phyloP scores from a whole-genome alignment of 2,329 filamentous ascomycete species.

The Trichophyton simii region DNA sequence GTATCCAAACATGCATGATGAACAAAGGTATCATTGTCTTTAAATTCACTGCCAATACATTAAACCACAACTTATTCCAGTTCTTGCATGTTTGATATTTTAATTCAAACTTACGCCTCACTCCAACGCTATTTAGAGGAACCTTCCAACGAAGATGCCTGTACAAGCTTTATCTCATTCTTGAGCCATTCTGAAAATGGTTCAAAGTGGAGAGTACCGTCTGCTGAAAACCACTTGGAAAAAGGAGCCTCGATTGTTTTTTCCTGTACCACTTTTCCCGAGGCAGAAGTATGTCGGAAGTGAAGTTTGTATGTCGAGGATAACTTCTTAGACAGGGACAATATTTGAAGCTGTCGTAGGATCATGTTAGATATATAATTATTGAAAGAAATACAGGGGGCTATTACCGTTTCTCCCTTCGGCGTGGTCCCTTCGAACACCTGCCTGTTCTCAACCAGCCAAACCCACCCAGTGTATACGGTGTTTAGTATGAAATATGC shows the following conservation, averaged over 20 bases:
- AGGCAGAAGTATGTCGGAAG: slow-evolving; percentile 38
- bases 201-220: slow-evolving; percentile 48
- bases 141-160: slow-evolving; percentile 30
- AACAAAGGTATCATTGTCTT: background rate
- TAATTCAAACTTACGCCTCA: background rate
- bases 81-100: background rate
- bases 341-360: slow-evolving; percentile 49
- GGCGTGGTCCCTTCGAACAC: slow-evolving; percentile 66
- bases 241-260: slow-evolving; percentile 44
- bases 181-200: slow-evolving; percentile 52
- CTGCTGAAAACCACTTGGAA: slow-evolving; percentile 47
- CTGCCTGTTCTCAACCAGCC: slow-evolving; percentile 64
- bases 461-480: slow-evolving; percentile 71
- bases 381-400: background rate
- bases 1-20: background rate
- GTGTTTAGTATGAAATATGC: slow-evolving; percentile 70
- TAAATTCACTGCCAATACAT: background rate
- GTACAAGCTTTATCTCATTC: slow-evolving; percentile 41
- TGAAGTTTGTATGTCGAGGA: slow-evolving; percentile 67
- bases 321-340: slow-evolving; percentile 63
- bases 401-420: slow-evolving; percentile 50
- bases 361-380: background rate
- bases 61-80: background rate
- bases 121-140: background rate
- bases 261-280: slow-evolving; percentile 31